Conservation (phyloP, 164 flowering plant genomes). For the Malania oleifera region DNA sequence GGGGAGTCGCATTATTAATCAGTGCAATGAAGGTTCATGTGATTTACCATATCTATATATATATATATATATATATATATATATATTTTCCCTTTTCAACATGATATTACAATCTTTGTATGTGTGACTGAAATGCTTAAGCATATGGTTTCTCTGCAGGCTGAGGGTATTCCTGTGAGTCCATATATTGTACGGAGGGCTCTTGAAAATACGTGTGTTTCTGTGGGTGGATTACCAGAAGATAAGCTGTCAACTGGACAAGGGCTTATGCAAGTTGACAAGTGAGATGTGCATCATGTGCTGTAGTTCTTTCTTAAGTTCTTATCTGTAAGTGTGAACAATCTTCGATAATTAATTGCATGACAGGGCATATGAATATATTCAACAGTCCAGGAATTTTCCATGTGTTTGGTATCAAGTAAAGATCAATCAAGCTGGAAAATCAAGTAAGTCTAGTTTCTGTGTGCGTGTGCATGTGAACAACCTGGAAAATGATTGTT, state of each 20-base stretch:
- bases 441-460: slow-evolving; percentile 47
- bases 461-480: too few species aligned
- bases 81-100: not conserved
- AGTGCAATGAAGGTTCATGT: slow-evolving; percentile 78
- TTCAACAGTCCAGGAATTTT: slow-evolving; percentile 36
- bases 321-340: slow-evolving; percentile 3
- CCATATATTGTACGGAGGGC: slow-evolving; percentile 84
- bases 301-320: not conserved
- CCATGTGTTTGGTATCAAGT: slow-evolving; percentile 72
- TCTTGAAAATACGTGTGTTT: slow-evolving; percentile 73
- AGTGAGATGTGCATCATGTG: slow-evolving; percentile 36
- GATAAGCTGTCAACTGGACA: slow-evolving; percentile 87
- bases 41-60: slow-evolving; percentile 7
- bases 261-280: slow-evolving; percentile 98
- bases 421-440: slow-evolving; percentile 65
- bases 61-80: too few species aligned
- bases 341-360: slow-evolving; percentile 8
- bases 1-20: slow-evolving; percentile 84
- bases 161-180: slow-evolving; percentile 79
- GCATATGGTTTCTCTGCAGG: slow-evolving; percentile 38
- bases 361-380: slow-evolving; percentile 80
- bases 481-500: too few species aligned
- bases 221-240: slow-evolving; percentile 64
- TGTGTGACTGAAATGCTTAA: not conserved
- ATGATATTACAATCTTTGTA: not conserved